phyloP scores from a whole-genome alignment of 768 basidiomycete genomes.

The Tricholoma bakamatsutake region DNA sequence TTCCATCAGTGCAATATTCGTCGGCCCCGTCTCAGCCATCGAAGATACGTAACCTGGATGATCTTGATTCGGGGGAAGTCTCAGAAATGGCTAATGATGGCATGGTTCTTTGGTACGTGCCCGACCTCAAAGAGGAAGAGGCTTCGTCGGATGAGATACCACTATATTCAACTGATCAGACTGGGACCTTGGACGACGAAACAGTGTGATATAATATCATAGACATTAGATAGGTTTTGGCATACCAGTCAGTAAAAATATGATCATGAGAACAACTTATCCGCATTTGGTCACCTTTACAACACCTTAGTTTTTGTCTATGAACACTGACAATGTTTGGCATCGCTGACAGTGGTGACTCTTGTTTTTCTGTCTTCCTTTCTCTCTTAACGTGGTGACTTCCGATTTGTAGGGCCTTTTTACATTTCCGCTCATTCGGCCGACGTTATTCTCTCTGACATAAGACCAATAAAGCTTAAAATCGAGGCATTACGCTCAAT shows the following conservation, averaged over 20 bases:
- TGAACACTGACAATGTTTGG: constrained; percentile 37
- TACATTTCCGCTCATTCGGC: constrained; percentile 84
- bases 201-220: neutral
- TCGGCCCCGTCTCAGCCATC: constrained; percentile 32
- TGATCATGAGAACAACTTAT: constrained; percentile 9
- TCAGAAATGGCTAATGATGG: constrained; percentile 43
- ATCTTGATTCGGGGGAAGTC: constrained; percentile 43
- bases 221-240: neutral
- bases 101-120: constrained; percentile 41
- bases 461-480: constrained; percentile 85
- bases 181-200: constrained; percentile 2
- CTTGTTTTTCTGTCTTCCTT: constrained; percentile 2
- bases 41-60: constrained; percentile 33
- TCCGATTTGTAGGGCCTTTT: constrained; percentile 42
- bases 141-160: constrained; percentile 2
- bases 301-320: constrained; percentile 10
- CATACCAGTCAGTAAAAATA: neutral
- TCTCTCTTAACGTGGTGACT: constrained; percentile 6
- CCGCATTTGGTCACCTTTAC: constrained; percentile 7
- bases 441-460: constrained; percentile 88
- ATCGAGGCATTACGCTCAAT: constrained; percentile 70
- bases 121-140: constrained; percentile 10
- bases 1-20: constrained; percentile 36
- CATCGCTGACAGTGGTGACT: constrained; percentile 35
- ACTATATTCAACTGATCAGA: neutral